Base-by-base conservation (phyloP, 2,329 filamentous ascomycete species). In the Hirsutella thompsonii region DNA sequence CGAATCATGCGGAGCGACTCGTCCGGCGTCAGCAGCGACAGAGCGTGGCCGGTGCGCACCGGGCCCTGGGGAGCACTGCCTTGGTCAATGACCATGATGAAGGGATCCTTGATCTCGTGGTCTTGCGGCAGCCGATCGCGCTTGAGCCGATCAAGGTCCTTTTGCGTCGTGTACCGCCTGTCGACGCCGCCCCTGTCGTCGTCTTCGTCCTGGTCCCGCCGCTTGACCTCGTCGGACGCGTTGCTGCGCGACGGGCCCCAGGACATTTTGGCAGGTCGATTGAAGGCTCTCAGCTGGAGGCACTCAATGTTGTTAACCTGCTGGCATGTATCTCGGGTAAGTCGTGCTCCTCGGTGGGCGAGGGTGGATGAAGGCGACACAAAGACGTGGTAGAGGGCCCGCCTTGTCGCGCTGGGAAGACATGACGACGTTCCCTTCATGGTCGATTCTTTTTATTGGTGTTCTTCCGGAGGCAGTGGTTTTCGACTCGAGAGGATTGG, bases 321-420 rank as follows among this genome's bases (percentile, higher is more conserved):
- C 3, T 9, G 32, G 16, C 9, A 4, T 16, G 18, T 34, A 5
- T 8, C 16, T 18, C 14, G 8, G n/a, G 32, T 5, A 8, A 18
- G 14, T 9, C 13, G n/a, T n/a, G n/a, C n/a, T n/a, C n/a, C n/a
- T n/a, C n/a, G 3, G n/a, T 41, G 3, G 20, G 39, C 4, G 21
- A 26, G 26, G 36, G 28, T 35, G 16, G 34, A 9, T 18, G n/a
- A 29, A 2, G 42, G 37, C 3, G 57, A 56, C 48, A 72, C 47
- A 47, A 74, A 70, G 37, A 71, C 64, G 40, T 62, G 58, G 36
- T 65, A 61, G 5, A 75, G 62, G 45, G 68, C 67, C 29, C 58
- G 49, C n/a, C 63, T 61, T 39, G 67, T 47, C 61, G 32, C 32
- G 32, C 9, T 66, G 52, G 63, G 64, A 34, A 68, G 47, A 45